Conservation (phyloP, 2,329 filamentous ascomycete genomes). For the Fusarium tuaranense region DNA sequence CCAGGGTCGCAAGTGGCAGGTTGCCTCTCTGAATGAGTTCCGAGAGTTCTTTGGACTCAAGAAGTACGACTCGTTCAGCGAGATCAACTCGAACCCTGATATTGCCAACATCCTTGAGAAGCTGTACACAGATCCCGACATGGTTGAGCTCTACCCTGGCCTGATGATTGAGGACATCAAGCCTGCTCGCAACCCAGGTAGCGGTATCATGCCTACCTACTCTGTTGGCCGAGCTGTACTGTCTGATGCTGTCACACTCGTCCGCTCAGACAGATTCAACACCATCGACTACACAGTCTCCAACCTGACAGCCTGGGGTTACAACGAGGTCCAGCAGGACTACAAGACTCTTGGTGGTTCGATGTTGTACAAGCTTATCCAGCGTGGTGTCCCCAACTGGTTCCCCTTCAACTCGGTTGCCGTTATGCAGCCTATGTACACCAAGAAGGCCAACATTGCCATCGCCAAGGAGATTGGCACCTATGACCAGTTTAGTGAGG, state of each 20-base stretch:
- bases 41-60: conserved; percentile 71
- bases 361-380: conserved; percentile 60
- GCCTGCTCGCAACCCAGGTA: conserved; percentile 61
- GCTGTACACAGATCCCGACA: conserved; percentile 72
- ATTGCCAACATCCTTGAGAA: conserved; percentile 67
- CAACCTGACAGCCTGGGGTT: conserved; percentile 58
- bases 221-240: conserved; percentile 67
- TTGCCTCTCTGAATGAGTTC: conserved; percentile 74
- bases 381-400: conserved; percentile 58
- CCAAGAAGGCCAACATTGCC: conserved; percentile 53
- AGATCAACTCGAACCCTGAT: conserved; percentile 69
- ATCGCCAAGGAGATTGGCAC: conserved; percentile 55
- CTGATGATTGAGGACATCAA: conserved; percentile 72
- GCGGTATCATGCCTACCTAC: conserved; percentile 53
- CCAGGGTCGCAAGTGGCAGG: conserved; percentile 71
- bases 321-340: conserved; percentile 48
- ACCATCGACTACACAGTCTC: conserved; percentile 60
- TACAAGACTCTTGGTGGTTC: conserved; percentile 55
- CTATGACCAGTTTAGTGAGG: conserved; percentile 46
- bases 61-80: conserved; percentile 66
- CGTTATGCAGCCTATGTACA: conserved; percentile 61
- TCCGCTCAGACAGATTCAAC: conserved; percentile 70
- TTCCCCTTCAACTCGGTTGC: conserved; percentile 57
- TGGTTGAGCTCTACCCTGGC: conserved; percentile 77
- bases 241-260: conserved; percentile 69